These are phyloP conservation scores for Lactarius deliciosus DNA, from an alignment of 768 basidiomycete genomes.

Conservation along the genomic window DNA sequence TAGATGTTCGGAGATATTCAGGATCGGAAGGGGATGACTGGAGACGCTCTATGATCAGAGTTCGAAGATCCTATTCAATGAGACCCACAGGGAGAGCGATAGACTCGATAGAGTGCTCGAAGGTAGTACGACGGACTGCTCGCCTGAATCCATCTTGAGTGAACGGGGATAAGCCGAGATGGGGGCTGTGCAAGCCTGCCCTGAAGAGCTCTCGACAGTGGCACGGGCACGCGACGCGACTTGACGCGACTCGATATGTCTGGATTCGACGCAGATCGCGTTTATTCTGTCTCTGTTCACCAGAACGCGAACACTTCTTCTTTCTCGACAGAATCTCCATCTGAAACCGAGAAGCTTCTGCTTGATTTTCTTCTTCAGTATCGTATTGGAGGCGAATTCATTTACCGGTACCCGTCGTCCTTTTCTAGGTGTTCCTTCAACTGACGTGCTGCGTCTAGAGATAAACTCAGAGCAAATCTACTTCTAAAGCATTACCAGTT, in stretches of 20 bases:
- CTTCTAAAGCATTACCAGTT: conserved; percentile 78
- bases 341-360: conserved; percentile 77
- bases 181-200: conserved; percentile 15
- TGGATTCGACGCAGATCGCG: conserved; percentile 79
- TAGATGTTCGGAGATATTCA: conserved; percentile 95
- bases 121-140: conserved; percentile 70
- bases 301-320: conserved; percentile 55
- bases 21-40: conserved; percentile 94
- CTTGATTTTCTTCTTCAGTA: conserved; percentile 87
- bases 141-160: conserved; percentile 68
- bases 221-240: conserved; percentile 3
- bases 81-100: conserved; percentile 67
- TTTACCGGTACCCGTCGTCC: conserved; percentile 66
- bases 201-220: conserved; percentile 13
- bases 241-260: conserved; percentile 55
- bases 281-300: conserved; percentile 81
- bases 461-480: conserved; percentile 86
- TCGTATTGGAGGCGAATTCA: conserved; percentile 86
- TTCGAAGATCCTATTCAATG: background rate
- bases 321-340: conserved; percentile 65
- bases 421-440: background rate
- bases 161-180: background rate
- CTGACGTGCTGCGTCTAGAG: conserved; percentile 45
- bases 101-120: conserved; percentile 71
- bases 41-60: background rate